A percentile compares a stretch with the other conserved stretches of the same genome.
These are phyloP conservation scores for Geoglossum glabrum DNA, from an alignment of 495 filamentous ascomycete species.

Conservation along the genomic window DNA sequence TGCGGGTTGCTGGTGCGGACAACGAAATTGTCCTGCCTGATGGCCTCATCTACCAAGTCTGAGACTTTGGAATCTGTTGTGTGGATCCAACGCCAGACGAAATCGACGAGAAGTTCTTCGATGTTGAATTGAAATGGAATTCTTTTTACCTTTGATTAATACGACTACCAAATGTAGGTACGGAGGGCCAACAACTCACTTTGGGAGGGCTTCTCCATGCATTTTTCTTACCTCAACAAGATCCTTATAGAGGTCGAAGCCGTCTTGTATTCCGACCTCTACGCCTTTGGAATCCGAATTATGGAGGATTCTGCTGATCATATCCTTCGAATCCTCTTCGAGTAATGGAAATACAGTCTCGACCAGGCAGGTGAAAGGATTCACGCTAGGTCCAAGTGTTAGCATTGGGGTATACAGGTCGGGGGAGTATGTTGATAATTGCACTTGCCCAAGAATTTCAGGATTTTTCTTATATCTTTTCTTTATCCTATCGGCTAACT, in stretches of 20 bases:
- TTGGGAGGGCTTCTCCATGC: conserved; percentile 49
- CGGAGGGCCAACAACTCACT: no score
- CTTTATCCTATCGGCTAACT: conserved; percentile 64
- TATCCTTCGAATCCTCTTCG: conserved; percentile 64
- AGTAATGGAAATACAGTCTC: conserved; percentile 73
- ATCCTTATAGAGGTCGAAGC: conserved; percentile 81
- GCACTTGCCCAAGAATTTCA: conserved; percentile 58
- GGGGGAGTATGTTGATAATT: neutral
- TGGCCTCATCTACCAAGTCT: conserved; percentile 73
- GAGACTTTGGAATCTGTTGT: conserved; percentile 59
- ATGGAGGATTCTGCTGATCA: conserved; percentile 61
- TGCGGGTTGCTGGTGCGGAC: conserved; percentile 39
- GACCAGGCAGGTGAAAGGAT: conserved; percentile 61
- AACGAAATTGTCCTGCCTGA: conserved; percentile 69
- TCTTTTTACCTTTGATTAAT: conserved; percentile 12
- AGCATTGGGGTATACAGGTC: neutral
- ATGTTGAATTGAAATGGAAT: conserved; percentile 61
- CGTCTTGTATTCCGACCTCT: conserved; percentile 73
- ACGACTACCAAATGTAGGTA: no score
- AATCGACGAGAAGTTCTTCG: conserved; percentile 67
- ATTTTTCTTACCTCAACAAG: conserved; percentile 66
- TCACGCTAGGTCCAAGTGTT: conserved; percentile 26
- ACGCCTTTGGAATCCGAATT: conserved; percentile 41
- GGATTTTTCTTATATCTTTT: conserved; percentile 82
- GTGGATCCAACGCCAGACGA: conserved; percentile 88